Base-by-base conservation (phyloP, 1,139 yeast genomes). In the Taphrina wiesneri region DNA sequence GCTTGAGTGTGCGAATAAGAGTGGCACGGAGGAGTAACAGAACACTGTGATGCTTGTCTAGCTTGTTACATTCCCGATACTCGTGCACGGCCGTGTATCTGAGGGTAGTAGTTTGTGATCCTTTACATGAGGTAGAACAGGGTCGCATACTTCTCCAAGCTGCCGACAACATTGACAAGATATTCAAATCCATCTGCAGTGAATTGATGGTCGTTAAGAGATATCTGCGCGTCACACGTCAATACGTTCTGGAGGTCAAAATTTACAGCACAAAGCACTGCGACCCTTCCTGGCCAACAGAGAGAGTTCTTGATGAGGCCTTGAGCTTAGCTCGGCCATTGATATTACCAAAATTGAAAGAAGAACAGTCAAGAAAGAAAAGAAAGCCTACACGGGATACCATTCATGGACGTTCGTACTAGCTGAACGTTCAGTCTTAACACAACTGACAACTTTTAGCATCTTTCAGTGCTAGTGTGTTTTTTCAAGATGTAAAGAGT, bases 221-320 rank as follows among this genome's bases (percentile, higher is more conserved):
- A 28, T 66, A 66, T 46, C 47, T 66, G 21, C 67, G 63, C n/a
- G 56, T 66, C 36, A 53, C 67, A 9, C 21, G 36, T n/a, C 17
- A 47, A 13, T 28, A 43, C 19, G 53, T 51, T 21, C 36, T 66
- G 23, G 68, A 66, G 30, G 46, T 56, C 45, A 47, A 67, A 19
- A 51, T 66, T 9, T 56, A 56, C 28, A 21, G 47, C 25, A 28
- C 52, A 30, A 30, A 19, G 34, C 15, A 30, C 19, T 7, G 26
- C 19, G 19, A 19, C 9, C 6, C 43, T 19, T 19, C 17, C 3
- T 64, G 61, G 65, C 39, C 56, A 51, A 6, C 19, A 13, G 64
- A 56, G 15, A 5, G 23, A 11, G 15, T 63, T 17, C 19, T 46
- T 5, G 13, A 43, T 7, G 67, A 56, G 47, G 32, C 53, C 21